Percentiles rank a stretch among this genome's conserved stretches.
Evolutionary conservation across 352 stramenopile species (phyloP).

Genomic region (Globisporangium nagaii): DNA sequence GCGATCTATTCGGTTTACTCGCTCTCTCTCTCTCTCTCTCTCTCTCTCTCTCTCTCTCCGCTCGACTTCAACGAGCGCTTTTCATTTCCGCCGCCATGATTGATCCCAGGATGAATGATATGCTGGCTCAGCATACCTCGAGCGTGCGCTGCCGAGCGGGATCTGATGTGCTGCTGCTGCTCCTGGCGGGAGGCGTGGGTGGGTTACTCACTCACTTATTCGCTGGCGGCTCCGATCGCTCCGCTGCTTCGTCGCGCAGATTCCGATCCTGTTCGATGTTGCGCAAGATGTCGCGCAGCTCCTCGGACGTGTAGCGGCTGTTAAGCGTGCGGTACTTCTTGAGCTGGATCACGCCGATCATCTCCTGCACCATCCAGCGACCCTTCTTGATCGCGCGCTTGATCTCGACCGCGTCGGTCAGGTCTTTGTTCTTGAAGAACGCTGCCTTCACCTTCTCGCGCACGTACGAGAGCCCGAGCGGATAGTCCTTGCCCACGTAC

Average conservation of each 20-base stretch:
- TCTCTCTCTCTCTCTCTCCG: too few relatives aligned
- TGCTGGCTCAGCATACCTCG: too few relatives aligned
- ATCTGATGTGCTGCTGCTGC: neutral
- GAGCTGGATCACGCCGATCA: conserved; percentile 95
- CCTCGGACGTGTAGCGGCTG: conserved; percentile 83
- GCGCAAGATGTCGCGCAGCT: conserved; percentile 41
- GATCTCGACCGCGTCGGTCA: conserved; percentile 38
- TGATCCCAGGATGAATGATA: too few relatives aligned
- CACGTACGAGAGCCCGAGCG: conserved; percentile 89
- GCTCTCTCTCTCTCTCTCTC: too few relatives aligned
- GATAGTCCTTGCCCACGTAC: conserved; percentile 93
- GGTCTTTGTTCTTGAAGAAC: conserved; percentile 83
- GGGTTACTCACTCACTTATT: neutral
- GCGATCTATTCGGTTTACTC: neutral
- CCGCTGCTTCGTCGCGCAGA: conserved; percentile 1
- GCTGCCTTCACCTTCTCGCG: conserved; percentile 88
- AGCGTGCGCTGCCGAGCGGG: too few relatives aligned
- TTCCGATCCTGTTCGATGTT: conserved; percentile 16
- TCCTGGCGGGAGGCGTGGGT: too few relatives aligned
- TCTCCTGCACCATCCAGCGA: conserved; percentile 93
- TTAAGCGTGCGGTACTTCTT: conserved; percentile 97
- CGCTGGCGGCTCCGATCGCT: neutral
- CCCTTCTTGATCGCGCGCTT: conserved; percentile 90
- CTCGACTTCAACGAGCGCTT: neutral
- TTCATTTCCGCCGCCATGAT: neutral